phyloP scores from a whole-genome alignment of 805 yeast genomes.

The Henningerozyma blattae region DNA sequence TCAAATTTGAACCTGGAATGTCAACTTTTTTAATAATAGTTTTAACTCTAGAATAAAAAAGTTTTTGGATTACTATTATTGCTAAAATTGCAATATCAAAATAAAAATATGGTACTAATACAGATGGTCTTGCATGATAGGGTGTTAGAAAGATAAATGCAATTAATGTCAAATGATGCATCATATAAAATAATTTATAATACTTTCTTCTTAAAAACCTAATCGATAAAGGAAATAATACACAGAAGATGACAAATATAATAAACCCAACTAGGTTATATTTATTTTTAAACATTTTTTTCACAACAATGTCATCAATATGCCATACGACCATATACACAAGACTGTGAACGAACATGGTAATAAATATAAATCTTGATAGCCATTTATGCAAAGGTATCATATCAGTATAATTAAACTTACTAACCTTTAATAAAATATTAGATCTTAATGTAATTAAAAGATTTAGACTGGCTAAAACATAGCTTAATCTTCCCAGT shows the following conservation, averaged over 20 bases:
- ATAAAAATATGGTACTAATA: constrained; percentile 25
- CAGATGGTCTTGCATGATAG: constrained; percentile 65
- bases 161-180: constrained; percentile 43
- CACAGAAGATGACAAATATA: constrained; percentile 25
- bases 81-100: constrained; percentile 12
- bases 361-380: constrained; percentile 40
- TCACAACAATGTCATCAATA: constrained; percentile 25
- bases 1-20: constrained; percentile 11
- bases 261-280: constrained; percentile 43
- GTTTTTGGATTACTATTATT: constrained; percentile 5
- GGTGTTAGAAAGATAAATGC: constrained; percentile 32
- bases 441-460: constrained; percentile 45
- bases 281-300: constrained; percentile 12
- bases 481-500: constrained; percentile 49
- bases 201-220: constrained; percentile 34
- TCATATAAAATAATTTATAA: constrained; percentile 43
- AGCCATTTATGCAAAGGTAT: constrained; percentile 60
- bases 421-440: constrained; percentile 31
- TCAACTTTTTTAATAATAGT: constrained; percentile 7
- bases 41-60: constrained; percentile 6
- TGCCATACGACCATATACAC: constrained; percentile 37
- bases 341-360: constrained; percentile 40
- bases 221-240: constrained; percentile 35
- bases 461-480: constrained; percentile 45
- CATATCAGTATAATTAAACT: constrained; percentile 38